Evolutionary conservation across 495 filamentous ascomycete genomes (phyloP).

Genomic region (Cercophora sp.): DNA sequence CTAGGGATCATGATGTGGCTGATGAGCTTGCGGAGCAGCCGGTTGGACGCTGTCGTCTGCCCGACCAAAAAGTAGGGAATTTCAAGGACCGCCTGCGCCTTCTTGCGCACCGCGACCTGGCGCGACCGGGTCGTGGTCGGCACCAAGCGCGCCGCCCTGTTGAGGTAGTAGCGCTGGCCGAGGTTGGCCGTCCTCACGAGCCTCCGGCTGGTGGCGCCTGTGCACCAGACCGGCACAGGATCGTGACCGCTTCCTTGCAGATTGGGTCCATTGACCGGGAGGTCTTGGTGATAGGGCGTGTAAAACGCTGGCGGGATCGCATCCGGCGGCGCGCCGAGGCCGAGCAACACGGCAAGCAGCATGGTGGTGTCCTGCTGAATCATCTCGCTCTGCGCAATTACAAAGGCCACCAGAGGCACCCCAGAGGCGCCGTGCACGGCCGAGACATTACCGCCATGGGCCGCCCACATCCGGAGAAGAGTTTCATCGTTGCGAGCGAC

Average conservation of each 20-base stretch:
- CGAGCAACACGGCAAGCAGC: too few relatives aligned
- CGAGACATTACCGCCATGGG: slow-evolving; percentile 34
- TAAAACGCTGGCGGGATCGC: too few relatives aligned
- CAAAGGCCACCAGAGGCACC: slow-evolving; percentile 44
- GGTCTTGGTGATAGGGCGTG: too few relatives aligned
- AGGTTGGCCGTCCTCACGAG: slow-evolving; percentile 36
- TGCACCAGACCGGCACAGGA: slow-evolving; percentile 21
- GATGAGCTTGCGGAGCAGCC: background rate
- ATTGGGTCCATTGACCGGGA: too few relatives aligned
- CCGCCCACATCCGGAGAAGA: slow-evolving; percentile 33
- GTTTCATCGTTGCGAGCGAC: slow-evolving; percentile 38
- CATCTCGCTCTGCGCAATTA: slow-evolving; percentile 30
- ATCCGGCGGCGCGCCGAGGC: too few relatives aligned
- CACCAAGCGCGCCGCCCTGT: slow-evolving; percentile 26
- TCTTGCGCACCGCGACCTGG: background rate
- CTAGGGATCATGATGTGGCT: slow-evolving; percentile 8
- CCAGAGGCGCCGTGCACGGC: slow-evolving; percentile 19
- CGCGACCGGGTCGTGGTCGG: slow-evolving; percentile 25
- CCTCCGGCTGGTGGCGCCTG: slow-evolving; percentile 4
- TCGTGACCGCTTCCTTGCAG: too few relatives aligned
- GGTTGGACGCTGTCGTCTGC: background rate
- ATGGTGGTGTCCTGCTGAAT: too few relatives aligned
- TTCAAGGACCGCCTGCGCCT: background rate
- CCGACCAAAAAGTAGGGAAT: background rate
- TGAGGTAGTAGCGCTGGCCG: slow-evolving; percentile 43